phyloP scores from a whole-genome alignment of 106 monocot genomes.

The Acanthochlamys bracteata region DNA sequence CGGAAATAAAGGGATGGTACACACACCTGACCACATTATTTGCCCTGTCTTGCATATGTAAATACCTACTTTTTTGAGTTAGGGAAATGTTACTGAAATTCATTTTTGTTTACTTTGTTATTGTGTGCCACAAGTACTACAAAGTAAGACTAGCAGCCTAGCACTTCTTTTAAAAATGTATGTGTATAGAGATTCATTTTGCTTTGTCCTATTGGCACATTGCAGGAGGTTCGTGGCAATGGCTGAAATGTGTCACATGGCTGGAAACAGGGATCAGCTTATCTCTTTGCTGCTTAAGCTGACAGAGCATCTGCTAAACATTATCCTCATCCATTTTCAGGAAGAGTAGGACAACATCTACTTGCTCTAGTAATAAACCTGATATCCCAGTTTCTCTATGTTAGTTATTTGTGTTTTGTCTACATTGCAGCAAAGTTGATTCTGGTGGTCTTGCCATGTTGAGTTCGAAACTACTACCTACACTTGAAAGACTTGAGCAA shows the following conservation, averaged over 20 bases:
- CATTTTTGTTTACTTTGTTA: too few relatives aligned
- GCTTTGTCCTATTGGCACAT: not conserved
- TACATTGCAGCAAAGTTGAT: slow-evolving; percentile 30
- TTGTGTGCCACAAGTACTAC: too few relatives aligned
- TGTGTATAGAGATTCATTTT: too few relatives aligned
- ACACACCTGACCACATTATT: too few relatives aligned
- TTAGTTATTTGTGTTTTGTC: slow-evolving; percentile 2
- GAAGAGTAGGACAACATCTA: slow-evolving; percentile 43
- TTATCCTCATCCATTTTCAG: slow-evolving; percentile 80
- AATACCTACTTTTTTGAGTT: too few relatives aligned
- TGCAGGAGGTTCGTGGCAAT: slow-evolving; percentile 90
- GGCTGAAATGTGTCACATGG: slow-evolving; percentile 80
- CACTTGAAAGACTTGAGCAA: slow-evolving; percentile 70
- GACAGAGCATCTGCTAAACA: slow-evolving; percentile 61
- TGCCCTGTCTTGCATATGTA: too few relatives aligned
- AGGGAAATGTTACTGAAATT: too few relatives aligned
- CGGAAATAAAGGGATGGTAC: too few relatives aligned
- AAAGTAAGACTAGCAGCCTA: too few relatives aligned
- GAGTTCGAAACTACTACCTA: slow-evolving; percentile 51
- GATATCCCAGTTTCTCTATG: not conserved
- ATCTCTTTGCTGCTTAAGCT: slow-evolving; percentile 66
- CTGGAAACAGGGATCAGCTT: slow-evolving; percentile 61
- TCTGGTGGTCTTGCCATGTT: slow-evolving; percentile 32
- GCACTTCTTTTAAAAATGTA: too few relatives aligned
- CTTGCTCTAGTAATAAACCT: not conserved